Conservation (phyloP, 192 early-diverging fungal species). For the Hyaloraphidium curvatum region DNA sequence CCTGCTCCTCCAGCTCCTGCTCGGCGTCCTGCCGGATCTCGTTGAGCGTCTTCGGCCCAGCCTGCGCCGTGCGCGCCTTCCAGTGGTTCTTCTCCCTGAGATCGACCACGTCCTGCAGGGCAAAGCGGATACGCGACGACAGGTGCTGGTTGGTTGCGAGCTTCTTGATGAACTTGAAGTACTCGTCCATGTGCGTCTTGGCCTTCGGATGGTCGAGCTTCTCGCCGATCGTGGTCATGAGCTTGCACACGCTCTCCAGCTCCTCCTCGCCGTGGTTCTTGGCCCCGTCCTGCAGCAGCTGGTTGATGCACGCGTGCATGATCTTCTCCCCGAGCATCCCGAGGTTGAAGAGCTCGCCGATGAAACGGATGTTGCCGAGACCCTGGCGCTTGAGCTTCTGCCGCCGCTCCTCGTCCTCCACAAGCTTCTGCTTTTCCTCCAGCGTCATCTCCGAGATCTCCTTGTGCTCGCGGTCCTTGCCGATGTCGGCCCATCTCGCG, state of each 20-base stretch:
- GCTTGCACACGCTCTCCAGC: constrained; percentile 77
- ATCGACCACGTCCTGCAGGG: constrained; percentile 76
- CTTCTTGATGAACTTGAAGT: constrained; percentile 66
- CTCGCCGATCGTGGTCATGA: constrained; percentile 73
- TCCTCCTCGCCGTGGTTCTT: constrained; percentile 83
- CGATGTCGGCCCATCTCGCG: constrained; percentile 44
- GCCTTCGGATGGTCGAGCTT: constrained; percentile 46
- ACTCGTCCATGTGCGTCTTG: constrained; percentile 54
- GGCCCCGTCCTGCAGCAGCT: constrained; percentile 36
- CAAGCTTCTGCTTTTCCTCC: constrained; percentile 32
- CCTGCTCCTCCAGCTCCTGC: constrained; percentile 41
- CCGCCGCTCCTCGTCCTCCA: constrained; percentile 50
- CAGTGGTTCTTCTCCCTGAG: constrained; percentile 52
- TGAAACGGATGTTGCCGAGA: constrained; percentile 81
- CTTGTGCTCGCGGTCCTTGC: constrained; percentile 6
- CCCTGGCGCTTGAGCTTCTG: constrained; percentile 85
- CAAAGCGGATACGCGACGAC: constrained; percentile 77
- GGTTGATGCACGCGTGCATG: constrained; percentile 79
- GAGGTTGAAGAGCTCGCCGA: constrained; percentile 87
- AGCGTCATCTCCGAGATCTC: constrained; percentile 37
- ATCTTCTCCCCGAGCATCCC: constrained; percentile 83
- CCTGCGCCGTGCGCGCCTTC: constrained; percentile 37
- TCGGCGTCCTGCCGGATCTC: constrained; percentile 66
- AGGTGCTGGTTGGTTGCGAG: constrained; percentile 49
- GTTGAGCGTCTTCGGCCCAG: constrained; percentile 77